Evolutionary conservation across 768 basidiomycete species (phyloP), one percentile per base, ranked within the genome.

Genomic region (Trametes meyenii): DNA sequence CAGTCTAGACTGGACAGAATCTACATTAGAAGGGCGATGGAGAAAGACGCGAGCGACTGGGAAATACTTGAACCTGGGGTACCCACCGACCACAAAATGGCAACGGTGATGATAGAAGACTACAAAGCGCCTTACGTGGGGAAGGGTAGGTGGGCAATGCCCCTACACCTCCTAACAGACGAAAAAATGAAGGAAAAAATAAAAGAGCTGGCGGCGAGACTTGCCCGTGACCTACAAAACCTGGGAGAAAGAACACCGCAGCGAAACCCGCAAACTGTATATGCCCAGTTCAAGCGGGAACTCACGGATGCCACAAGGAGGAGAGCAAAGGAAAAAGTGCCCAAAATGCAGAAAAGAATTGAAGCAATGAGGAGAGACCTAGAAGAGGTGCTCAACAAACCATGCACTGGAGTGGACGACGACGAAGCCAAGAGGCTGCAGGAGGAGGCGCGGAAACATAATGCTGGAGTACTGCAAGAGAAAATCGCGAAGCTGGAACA

Each of bases 81-180:
- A 1, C 46, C 19, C 10, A n/a, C 46, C 2, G 62, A 63, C 39
- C 62, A 63, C 62, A 17, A 21, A 16, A 21, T 63, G 42, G 57
- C 60, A 16, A 29, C 33, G 3, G 35, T 53, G 0, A 1, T 1
- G 19, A 8, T 54, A 1, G n/a, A 19, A n/a, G 21, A 50, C 26
- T 16, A 45, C 12, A 38, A 53, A 38, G 43, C 51, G 5, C 62
- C 58, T 11, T 46, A 42, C 35, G 42, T 63, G 1, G 62, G 62
- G 1, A 50, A 26, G 23, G 62, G 62, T 1, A 19, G 58, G 36
- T 63, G 62, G 62, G 13, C 57, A 2, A n/a, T 24, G 42, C 38
- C 48, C 26, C 19, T 42, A 39, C 11, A 11, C 38, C 45, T 61
- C 7, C 48, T 42, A 2, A 29, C 55, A 2, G 43, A 55, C n/a